Evolutionary conservation across 2,329 filamentous ascomycete species (phyloP), one percentile per base, ranked within the genome.

Genomic region (Chalaropsis thielavioides): DNA sequence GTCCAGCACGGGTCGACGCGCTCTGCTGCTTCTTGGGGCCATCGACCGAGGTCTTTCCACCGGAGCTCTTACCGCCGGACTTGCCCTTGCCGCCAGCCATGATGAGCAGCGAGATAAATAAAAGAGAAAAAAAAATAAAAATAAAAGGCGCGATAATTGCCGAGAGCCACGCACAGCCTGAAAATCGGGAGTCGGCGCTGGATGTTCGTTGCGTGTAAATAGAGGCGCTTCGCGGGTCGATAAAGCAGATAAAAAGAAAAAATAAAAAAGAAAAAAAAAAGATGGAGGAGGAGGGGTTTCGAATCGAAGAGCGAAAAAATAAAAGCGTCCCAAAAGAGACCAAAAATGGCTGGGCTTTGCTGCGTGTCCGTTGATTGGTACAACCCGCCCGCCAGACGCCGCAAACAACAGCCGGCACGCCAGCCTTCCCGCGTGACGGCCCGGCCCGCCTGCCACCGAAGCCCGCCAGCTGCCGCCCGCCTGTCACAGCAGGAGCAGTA

Each of bases 11-110:
- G 74, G 90, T 90, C 72, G 91, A 96, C 81, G 96, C 92, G 79
- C 94, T 95, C 79, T 95, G 89, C 74, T 89, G 87, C 81, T 96
- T 96, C 80, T 89, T 89, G 75, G 85, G 79, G 64, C 82, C 83
- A 70, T 86, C 86, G 72, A 73, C 78, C 68, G 79, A 79, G 61
- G 80, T 81, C 81, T 94, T 94, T 71, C 89, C 89, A 72, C 89
- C 89, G 66, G 88, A 82, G 75, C 79, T 92, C 85, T 95, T 96
- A 74, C 92, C 92, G 72, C 92, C 91, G 71, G 87, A 84, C 81
- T 91, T 95, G 83, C 92, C 92, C 83, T 96, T 96, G 80, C 91
- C 91, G 74, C 92, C 92, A 74, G 91, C 76, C 82, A 85, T 84
- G 75, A 78, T 70, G 67, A 69, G 51, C 51, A 59, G 51, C 4